Base-by-base conservation (phyloP, 352 stramenopile species). In the Phytopythium cucurbitacearum region DNA sequence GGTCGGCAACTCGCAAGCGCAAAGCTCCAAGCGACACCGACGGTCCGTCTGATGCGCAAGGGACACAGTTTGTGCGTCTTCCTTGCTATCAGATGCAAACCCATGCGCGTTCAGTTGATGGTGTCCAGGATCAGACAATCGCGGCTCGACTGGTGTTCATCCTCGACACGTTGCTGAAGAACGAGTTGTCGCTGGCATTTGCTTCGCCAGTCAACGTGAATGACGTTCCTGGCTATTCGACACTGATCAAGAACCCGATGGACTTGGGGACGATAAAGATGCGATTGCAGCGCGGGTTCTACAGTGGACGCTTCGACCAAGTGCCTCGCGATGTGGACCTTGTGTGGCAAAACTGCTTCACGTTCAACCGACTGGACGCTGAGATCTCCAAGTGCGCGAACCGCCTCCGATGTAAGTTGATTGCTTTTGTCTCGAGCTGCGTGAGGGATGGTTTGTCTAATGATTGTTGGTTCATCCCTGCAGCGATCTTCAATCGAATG, bases 191-290 rank as follows among this genome's bases (percentile, higher is more conserved):
- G 12, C 16, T 74, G 33, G 67, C 85, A 34, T 95, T 95, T 53
- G 64, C 76, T 0, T 58, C 75, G 5, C 85, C 85, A 5, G 85
- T 95, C 48, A 76, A 89, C 34, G 52, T 68, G 9, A 71, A 82
- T 2, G 74, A 84, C 21, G 75, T 95, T 1, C 83, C 78, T 12
- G 81, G 79, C 11, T 95, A 95, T 51, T 51, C 59, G 3, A 65
- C 79, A 38, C 47, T 95, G 32, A 76, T 95, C 53, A 85, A 83
- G 46, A 42, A 78, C 6, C 88, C 91, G 13, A 97, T 98, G 87
- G 93, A 98, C 62, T 63, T 98, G 4, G 81, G 81, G 5, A 98
- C 94, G 28, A 77, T 98, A 39, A 85, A 80, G 16, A 69, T 75
- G 33, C 85, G 91, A 15, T 69, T 98, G 35, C 59, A 35, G 8